Conservation (phyloP, 1,284 basidiomycete genomes). For the Sanghuangporus weigelae region DNA sequence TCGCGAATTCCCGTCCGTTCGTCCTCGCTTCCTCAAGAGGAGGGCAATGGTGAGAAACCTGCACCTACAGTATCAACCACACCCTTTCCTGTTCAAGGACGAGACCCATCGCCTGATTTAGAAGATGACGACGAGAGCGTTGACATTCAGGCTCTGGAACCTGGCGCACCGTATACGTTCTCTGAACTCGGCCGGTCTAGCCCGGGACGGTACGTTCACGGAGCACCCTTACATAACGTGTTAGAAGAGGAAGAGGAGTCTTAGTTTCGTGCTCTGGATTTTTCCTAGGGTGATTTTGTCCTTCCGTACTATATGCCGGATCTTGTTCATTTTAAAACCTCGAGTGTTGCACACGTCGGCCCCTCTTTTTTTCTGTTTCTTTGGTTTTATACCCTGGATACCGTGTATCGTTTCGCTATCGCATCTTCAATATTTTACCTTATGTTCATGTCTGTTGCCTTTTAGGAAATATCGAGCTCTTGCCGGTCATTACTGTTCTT, state of each 20-base stretch:
- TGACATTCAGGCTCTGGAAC: slow-evolving; percentile 19
- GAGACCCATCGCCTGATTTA: slow-evolving; percentile 10
- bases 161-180: slow-evolving; percentile 30
- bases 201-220: slow-evolving; percentile 77
- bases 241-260: slow-evolving; percentile 64
- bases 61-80: slow-evolving; percentile 4
- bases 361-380: background rate
- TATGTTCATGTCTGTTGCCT: background rate
- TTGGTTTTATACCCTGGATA: background rate
- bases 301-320: background rate
- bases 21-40: slow-evolving; percentile 21
- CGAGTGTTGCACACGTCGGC: background rate
- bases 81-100: slow-evolving; percentile 20
- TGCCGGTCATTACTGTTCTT: no score
- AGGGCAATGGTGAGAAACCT: background rate
- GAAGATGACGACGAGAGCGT: slow-evolving; percentile 24
- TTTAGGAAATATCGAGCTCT: no score
- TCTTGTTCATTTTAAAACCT: background rate
- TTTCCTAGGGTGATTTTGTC: background rate
- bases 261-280: background rate
- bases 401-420: background rate
- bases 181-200: slow-evolving; percentile 49
- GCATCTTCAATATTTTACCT: background rate
- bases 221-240: slow-evolving; percentile 83
- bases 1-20: slow-evolving; percentile 34